Evolutionary conservation across 176 grass and related monocot species (phyloP).

Genomic region (Thalia dealbata): DNA sequence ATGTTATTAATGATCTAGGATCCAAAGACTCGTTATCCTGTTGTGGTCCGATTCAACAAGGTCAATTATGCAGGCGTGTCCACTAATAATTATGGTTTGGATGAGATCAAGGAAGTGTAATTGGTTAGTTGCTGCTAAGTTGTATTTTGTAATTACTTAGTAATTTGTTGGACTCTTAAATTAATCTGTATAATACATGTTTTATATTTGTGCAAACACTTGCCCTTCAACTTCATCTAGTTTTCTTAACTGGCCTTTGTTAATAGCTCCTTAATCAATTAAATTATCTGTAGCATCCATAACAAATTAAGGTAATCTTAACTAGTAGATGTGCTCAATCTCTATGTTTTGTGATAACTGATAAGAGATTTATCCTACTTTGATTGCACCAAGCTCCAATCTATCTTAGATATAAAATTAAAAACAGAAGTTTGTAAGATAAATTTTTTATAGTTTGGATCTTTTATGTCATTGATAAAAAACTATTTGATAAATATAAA

Average conservation of each 20-base stretch:
- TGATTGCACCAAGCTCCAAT: too few species aligned
- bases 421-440: too few species aligned
- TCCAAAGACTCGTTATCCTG: constrained; percentile 1
- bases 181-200: not conserved
- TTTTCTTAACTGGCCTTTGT: not conserved
- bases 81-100: constrained; percentile 10
- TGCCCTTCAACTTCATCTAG: not conserved
- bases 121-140: not conserved
- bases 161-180: not conserved
- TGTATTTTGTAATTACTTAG: not conserved
- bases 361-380: too few species aligned
- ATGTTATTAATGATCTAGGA: not conserved
- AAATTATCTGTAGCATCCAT: too few species aligned
- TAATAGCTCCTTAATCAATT: too few species aligned
- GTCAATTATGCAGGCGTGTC: constrained; percentile 1
- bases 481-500: too few species aligned
- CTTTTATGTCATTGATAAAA: too few species aligned
- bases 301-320: too few species aligned
- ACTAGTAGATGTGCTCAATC: too few species aligned
- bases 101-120: constrained; percentile 5
- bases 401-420: too few species aligned
- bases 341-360: too few species aligned
- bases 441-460: too few species aligned
- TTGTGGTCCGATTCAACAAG: constrained; percentile 13
- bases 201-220: not conserved